These are phyloP conservation scores for Candida andamanensis DNA, from an alignment of 805 yeast species.

Conservation along the genomic window DNA sequence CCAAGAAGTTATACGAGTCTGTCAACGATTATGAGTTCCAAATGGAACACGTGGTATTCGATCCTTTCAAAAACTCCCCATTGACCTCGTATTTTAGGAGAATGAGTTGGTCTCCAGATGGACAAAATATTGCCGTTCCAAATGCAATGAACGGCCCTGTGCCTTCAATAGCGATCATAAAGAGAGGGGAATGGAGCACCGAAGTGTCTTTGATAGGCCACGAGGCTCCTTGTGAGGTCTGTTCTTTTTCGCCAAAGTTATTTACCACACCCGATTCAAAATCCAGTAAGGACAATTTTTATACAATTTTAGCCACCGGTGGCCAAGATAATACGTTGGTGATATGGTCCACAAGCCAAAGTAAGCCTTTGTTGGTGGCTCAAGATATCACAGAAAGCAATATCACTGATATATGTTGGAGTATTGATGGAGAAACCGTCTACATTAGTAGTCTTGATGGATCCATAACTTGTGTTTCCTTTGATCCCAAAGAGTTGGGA, in stretches of 20 bases:
- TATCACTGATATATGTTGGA: slow-evolving; percentile 87
- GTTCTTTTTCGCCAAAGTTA: slow-evolving; percentile 65
- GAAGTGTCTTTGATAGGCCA: slow-evolving; percentile 75
- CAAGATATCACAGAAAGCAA: slow-evolving; percentile 71
- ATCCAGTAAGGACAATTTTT: slow-evolving; percentile 29
- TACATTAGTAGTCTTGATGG: slow-evolving; percentile 84
- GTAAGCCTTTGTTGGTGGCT: slow-evolving; percentile 77
- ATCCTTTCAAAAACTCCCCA: slow-evolving; percentile 87
- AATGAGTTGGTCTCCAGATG: slow-evolving; percentile 89
- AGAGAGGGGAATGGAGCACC: slow-evolving; percentile 76
- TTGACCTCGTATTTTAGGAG: slow-evolving; percentile 85
- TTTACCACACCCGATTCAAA: slow-evolving; percentile 41
- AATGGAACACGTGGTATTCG: slow-evolving; percentile 74
- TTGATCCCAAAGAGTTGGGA: slow-evolving; percentile 64
- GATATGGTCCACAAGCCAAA: slow-evolving; percentile 75
- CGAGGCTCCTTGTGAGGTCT: slow-evolving; percentile 81
- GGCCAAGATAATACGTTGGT: slow-evolving; percentile 91
- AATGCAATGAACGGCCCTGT: slow-evolving; percentile 84
- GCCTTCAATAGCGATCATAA: slow-evolving; percentile 65
- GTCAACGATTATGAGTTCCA: slow-evolving; percentile 69
- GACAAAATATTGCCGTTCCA: slow-evolving; percentile 80
- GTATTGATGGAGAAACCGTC: slow-evolving; percentile 70
- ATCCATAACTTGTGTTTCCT: slow-evolving; percentile 59
- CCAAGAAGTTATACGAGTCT: slow-evolving; percentile 48
- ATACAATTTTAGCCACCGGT: slow-evolving; percentile 86